A percentile compares a stretch with the other conserved stretches of the same genome.
Evolutionary conservation across 352 stramenopile genomes (phyloP).

Genomic region (Phytophthora crassamura): DNA sequence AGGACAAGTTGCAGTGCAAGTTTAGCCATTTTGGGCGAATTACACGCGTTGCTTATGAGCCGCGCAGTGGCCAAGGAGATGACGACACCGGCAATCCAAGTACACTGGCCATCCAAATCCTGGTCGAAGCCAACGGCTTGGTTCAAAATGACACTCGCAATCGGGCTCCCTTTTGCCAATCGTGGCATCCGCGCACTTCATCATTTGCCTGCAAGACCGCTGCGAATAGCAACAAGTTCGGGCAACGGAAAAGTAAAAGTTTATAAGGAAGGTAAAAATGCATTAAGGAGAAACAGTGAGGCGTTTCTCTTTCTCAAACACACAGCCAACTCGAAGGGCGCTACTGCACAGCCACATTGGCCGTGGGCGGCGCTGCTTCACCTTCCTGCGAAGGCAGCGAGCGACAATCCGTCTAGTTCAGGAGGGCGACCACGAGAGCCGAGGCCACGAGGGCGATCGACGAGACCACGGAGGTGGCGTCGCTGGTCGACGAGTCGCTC

Average conservation of each 20-base stretch:
- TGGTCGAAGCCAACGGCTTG: too few relatives aligned
- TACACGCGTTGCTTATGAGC: slow-evolving; percentile 1
- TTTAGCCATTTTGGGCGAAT: slow-evolving; percentile 1
- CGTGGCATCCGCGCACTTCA: too few relatives aligned
- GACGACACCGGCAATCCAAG: background rate
- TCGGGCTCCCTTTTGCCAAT: too few relatives aligned
- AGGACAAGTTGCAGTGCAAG: slow-evolving; percentile 6
- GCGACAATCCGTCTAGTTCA: slow-evolving; percentile 49
- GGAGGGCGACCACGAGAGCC: slow-evolving; percentile 35
- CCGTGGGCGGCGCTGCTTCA: slow-evolving; percentile 9
- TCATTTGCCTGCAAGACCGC: too few relatives aligned
- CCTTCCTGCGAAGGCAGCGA: slow-evolving; percentile 21
- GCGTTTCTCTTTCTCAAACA: slow-evolving; percentile 20
- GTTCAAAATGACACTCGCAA: too few relatives aligned
- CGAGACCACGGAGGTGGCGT: slow-evolving; percentile 34
- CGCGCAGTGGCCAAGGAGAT: slow-evolving; percentile 6
- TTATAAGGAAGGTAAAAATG: slow-evolving; percentile 44
- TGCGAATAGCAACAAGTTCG: too few relatives aligned
- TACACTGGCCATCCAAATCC: too few relatives aligned
- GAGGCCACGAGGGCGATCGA: slow-evolving; percentile 39
- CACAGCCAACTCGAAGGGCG: slow-evolving; percentile 25
- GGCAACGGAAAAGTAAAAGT: background rate
- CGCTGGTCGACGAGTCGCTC: slow-evolving; percentile 33
- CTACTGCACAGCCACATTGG: background rate
- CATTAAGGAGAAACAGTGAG: slow-evolving; percentile 34